These are phyloP conservation scores for Santalum album DNA, from an alignment of 164 flowering plant genomes.

Conservation along the genomic window DNA sequence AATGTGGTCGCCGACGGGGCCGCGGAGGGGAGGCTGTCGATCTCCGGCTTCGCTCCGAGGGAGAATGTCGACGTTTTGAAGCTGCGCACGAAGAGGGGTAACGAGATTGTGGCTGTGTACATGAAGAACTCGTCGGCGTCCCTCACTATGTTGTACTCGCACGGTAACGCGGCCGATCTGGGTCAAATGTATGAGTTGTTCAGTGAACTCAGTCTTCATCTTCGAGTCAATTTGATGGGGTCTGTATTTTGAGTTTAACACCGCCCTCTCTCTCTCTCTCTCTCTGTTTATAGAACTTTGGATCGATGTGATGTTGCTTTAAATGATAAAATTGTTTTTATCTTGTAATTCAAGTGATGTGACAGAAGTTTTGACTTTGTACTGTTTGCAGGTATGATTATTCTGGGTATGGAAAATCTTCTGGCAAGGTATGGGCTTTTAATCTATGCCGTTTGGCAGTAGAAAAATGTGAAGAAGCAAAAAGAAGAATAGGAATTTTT, in stretches of 20 bases:
- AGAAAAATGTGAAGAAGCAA: conserved; percentile 2
- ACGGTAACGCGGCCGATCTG: conserved; percentile 91
- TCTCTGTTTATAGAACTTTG: no score
- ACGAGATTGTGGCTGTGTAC: conserved; percentile 55
- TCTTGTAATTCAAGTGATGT: no score
- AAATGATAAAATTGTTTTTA: background rate
- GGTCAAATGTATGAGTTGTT: conserved; percentile 89
- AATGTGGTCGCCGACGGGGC: conserved; percentile 31
- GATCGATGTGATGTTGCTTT: background rate
- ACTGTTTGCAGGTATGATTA: conserved; percentile 79
- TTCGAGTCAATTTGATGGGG: conserved; percentile 80
- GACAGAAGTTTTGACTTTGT: background rate
- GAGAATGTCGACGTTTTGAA: conserved; percentile 70
- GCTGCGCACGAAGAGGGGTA: conserved; percentile 62
- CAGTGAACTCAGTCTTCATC: conserved; percentile 64
- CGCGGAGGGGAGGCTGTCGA: conserved; percentile 34
- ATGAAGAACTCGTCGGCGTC: conserved; percentile 57
- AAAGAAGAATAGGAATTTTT: background rate
- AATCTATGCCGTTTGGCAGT: conserved; percentile 4
- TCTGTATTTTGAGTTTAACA: no score
- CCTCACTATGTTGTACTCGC: conserved; percentile 71
- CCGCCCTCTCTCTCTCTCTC: no score
- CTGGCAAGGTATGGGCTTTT: conserved; percentile 90
- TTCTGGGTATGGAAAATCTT: conserved; percentile 84
- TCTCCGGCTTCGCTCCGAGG: conserved; percentile 38